Conservation (phyloP, 1,139 yeast genomes). For the Sugiyamaella neomexicana region DNA sequence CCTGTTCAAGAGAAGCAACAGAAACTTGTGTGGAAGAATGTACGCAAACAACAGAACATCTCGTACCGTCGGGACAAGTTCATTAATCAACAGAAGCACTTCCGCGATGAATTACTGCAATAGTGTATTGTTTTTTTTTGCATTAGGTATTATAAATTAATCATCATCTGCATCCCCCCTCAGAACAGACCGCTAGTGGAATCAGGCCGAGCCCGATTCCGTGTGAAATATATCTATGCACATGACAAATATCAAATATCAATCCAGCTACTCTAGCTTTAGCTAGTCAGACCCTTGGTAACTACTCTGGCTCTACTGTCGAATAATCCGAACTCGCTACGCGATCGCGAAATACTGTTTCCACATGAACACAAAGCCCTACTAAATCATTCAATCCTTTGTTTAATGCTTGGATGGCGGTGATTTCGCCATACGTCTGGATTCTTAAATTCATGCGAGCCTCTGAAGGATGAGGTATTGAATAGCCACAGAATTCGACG, state of each 20-base stretch:
- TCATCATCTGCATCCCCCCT: too few species aligned
- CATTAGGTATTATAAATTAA: too few species aligned
- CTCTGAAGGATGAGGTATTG: slow-evolving; percentile 99
- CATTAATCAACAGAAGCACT: slow-evolving; percentile 86
- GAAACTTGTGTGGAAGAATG: slow-evolving; percentile 77
- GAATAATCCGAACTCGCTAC: slow-evolving; percentile 16
- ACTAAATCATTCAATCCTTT: slow-evolving; percentile 86
- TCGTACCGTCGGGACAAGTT: slow-evolving; percentile 79
- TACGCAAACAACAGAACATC: slow-evolving; percentile 64
- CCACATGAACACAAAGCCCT: slow-evolving; percentile 81
- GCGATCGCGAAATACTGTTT: slow-evolving; percentile 59
- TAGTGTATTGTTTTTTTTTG: too few species aligned
- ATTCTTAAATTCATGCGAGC: slow-evolving; percentile 84
- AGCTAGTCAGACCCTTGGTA: too few species aligned
- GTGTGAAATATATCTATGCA: too few species aligned
- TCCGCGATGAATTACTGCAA: slow-evolving; percentile 87
- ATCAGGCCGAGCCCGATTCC: too few species aligned
- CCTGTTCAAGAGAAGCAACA: slow-evolving; percentile 53
- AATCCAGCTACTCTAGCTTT: too few species aligned
- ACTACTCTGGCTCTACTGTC: slow-evolving; percentile 11
- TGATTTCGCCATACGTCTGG: slow-evolving; percentile 82
- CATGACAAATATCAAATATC: too few species aligned
- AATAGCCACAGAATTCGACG: slow-evolving; percentile 96
- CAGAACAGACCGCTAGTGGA: background rate
- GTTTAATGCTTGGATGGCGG: slow-evolving; percentile 91